phyloP scores from a whole-genome alignment of 768 basidiomycete species.

The Artomyces pyxidatus region DNA sequence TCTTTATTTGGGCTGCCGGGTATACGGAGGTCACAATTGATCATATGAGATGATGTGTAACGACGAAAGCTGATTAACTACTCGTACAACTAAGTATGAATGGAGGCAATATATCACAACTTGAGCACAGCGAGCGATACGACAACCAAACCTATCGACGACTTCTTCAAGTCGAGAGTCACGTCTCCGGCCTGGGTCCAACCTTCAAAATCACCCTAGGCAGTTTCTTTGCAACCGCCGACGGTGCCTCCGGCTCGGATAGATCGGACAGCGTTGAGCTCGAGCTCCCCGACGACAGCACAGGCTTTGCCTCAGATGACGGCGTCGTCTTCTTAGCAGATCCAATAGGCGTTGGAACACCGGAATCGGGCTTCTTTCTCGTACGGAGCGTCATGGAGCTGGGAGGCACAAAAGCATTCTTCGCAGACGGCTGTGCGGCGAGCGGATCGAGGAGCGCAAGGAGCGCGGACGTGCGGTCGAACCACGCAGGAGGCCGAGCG shows the following conservation, averaged over 20 bases:
- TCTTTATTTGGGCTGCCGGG: no score
- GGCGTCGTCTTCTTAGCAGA: background rate
- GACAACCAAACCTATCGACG: background rate
- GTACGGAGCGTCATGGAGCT: constrained; percentile 11
- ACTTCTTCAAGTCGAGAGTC: background rate
- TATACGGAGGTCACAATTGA: no score
- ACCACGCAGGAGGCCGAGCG: constrained; percentile 3
- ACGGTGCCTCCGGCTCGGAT: constrained; percentile 1
- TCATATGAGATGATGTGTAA: no score
- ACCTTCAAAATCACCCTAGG: constrained; percentile 15
- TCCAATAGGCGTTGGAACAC: background rate
- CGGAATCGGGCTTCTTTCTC: constrained; percentile 2
- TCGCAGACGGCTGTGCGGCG: background rate
- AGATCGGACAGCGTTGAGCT: background rate
- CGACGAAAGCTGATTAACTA: no score
- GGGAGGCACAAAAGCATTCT: constrained; percentile 4
- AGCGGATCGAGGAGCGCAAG: constrained; percentile 8
- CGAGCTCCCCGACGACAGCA: background rate
- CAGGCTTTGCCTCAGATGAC: background rate
- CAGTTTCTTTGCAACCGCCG: constrained; percentile 8
- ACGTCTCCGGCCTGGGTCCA: constrained; percentile 8
- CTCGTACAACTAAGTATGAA: no score
- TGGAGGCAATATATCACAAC: no score
- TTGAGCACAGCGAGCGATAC: no score
- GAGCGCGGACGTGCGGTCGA: constrained; percentile 11